These are phyloP conservation scores for Thelonectria olida DNA, from an alignment of 2,329 filamentous ascomycete species.

Conservation along the genomic window DNA sequence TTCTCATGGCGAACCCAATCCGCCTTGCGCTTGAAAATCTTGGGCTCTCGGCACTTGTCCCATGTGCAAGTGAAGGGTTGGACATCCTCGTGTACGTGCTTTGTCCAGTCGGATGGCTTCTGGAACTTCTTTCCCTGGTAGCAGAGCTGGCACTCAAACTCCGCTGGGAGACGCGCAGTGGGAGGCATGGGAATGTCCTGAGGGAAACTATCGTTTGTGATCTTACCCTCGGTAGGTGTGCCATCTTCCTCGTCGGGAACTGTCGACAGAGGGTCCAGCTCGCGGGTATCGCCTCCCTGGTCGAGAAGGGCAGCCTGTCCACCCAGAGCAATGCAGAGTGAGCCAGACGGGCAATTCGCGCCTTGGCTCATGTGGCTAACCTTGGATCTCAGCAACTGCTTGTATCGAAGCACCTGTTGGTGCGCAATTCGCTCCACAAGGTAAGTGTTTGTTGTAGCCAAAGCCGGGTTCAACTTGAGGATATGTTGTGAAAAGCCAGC, in stretches of 20 bases:
- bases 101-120: slow-evolving; percentile 96
- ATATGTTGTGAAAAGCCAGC: slow-evolving; percentile 75
- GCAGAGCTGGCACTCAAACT: slow-evolving; percentile 91
- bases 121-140: slow-evolving; percentile 85
- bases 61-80: slow-evolving; percentile 95
- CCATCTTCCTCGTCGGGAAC: slow-evolving; percentile 68
- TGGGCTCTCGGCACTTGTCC: slow-evolving; percentile 81
- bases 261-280: slow-evolving; percentile 64
- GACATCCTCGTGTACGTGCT: slow-evolving; percentile 93
- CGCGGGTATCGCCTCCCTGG: slow-evolving; percentile 66
- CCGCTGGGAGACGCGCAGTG: slow-evolving; percentile 78
- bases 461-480: slow-evolving; percentile 75
- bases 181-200: slow-evolving; percentile 84
- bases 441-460: slow-evolving; percentile 64
- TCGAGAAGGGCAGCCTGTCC: slow-evolving; percentile 72
- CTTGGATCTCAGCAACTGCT: slow-evolving; percentile 74
- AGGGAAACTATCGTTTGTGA: slow-evolving; percentile 80
- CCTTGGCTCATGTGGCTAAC: slow-evolving; percentile 75
- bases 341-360: slow-evolving; percentile 67
- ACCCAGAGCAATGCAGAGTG: slow-evolving; percentile 72
- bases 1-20: slow-evolving; percentile 97
- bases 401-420: slow-evolving; percentile 83
- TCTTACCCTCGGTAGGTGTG: slow-evolving; percentile 74
- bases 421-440: slow-evolving; percentile 84
- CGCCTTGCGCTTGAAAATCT: slow-evolving; percentile 94